Conservation (phyloP, 345 rosid genomes). For the Lumnitzera littorea region DNA sequence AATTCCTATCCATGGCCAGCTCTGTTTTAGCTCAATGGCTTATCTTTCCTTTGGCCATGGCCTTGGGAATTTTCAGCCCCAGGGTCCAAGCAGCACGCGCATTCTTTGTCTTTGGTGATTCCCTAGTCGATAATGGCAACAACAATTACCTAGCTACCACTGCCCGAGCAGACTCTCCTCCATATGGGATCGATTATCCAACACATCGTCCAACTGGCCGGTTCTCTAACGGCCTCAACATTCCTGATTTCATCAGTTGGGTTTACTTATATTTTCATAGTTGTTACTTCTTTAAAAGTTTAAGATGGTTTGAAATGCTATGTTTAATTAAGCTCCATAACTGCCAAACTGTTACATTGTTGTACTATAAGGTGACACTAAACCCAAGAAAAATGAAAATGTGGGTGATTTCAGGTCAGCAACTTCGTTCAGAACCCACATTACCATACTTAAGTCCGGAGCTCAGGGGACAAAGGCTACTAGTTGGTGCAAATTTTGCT, state of each 20-base stretch:
- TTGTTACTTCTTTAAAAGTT: too few relatives aligned
- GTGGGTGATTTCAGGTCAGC: constrained; percentile 37
- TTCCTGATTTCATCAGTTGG: constrained; percentile 64
- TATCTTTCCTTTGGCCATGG: constrained; percentile 5
- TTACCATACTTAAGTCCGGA: constrained; percentile 77
- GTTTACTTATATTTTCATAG: not conserved
- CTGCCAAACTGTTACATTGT: too few relatives aligned
- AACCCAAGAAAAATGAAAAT: too few relatives aligned
- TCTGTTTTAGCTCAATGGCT: constrained; percentile 5
- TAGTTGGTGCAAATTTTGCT: constrained; percentile 87
- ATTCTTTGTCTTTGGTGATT: constrained; percentile 71
- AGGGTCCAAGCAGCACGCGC: constrained; percentile 38
- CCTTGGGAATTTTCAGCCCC: not conserved
- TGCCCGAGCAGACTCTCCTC: constrained; percentile 67
- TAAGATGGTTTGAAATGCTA: too few relatives aligned
- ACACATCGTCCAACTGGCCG: constrained; percentile 56
- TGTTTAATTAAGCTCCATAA: too few relatives aligned
- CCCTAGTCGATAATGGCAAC: constrained; percentile 76
- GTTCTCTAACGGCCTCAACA: constrained; percentile 70
- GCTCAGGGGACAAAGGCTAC: constrained; percentile 48
- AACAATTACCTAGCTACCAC: constrained; percentile 61
- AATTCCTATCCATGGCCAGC: constrained; percentile 10
- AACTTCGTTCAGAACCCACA: constrained; percentile 53
- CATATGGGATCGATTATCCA: constrained; percentile 71
- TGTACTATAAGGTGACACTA: too few relatives aligned